Conservation (phyloP, 2,329 filamentous ascomycete species). For the Microsporum ferrugineum region DNA sequence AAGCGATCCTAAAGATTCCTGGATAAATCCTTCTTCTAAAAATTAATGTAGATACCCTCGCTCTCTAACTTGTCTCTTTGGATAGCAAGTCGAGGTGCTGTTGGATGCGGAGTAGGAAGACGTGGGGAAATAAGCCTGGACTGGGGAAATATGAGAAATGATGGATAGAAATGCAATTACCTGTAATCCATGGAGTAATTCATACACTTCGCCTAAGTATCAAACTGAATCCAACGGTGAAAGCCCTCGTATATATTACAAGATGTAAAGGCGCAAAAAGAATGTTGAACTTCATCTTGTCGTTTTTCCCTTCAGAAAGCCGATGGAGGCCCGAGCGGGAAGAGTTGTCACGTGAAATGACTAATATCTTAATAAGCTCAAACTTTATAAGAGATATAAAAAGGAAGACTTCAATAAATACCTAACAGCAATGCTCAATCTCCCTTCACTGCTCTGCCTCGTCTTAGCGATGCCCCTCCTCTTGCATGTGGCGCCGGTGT, state of each 20-base stretch:
- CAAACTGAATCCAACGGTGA: neutral
- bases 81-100: neutral
- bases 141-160: neutral
- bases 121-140: neutral
- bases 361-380: neutral
- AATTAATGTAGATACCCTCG: neutral
- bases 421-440: neutral
- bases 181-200: neutral
- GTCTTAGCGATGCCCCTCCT: neutral
- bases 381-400: neutral
- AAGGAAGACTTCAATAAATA: neutral
- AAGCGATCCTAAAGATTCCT: neutral
- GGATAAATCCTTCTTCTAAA: neutral
- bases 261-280: neutral
- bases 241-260: neutral
- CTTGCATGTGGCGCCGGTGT: slow-evolving; percentile 3
- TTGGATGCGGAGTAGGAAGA: neutral
- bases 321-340: neutral
- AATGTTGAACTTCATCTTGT: neutral
- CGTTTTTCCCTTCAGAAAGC: neutral
- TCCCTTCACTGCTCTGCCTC: neutral
- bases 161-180: neutral
- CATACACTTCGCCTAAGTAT: neutral
- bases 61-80: neutral
- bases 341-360: neutral